Evolutionary conservation across 805 yeast species (phyloP), one percentile per base, ranked within the genome.

Genomic region (Maudiozyma turicensis): DNA sequence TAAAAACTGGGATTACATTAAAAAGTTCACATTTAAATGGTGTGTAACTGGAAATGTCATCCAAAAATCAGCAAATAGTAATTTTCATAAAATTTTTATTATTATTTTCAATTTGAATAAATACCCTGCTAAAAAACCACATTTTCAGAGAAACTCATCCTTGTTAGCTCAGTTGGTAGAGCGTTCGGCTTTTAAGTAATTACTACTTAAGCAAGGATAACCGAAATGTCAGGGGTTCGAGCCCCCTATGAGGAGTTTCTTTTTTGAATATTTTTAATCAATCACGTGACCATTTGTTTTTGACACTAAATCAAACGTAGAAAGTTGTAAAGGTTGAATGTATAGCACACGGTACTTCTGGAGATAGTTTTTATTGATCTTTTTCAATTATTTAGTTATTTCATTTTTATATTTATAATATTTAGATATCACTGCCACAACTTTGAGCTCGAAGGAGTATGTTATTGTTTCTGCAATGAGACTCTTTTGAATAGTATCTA

Each of bases 401-500:
- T 9, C 13, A n/a, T 35, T 35, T 34, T 35, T 35, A 35, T 35
- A 35, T 13, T 35, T 35, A 13, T 35, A n/a, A 35, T 35, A n/a
- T n/a, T 35, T 35, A 35, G 8, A 8, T 35, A 13, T 35, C 38
- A n/a, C 38, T 35, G 5, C 38, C 38, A 13, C 38, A 35, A 13
- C 38, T 35, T 35, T 35, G 38, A 35, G 14, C 38, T 6, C 38
- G 13, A 35, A 35, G 15, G 14, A 35, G 13, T n/a, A 35, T 8
- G 8, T 14, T n/a, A 11, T 15, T 14, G 7, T 35, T 35, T 35
- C 15, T 3, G 15, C 15, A 3, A 20, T 20, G 13, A 15, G 38
- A 3, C 14, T 43, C 42, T n/a, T 47, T 50, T 14, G 50, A 43
- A 37, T 48, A 51, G 28, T 51, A 51, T 26, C 63, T 60, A n/a